Conservation (phyloP, 345 rosid genomes). For the Sapria himalayana region DNA sequence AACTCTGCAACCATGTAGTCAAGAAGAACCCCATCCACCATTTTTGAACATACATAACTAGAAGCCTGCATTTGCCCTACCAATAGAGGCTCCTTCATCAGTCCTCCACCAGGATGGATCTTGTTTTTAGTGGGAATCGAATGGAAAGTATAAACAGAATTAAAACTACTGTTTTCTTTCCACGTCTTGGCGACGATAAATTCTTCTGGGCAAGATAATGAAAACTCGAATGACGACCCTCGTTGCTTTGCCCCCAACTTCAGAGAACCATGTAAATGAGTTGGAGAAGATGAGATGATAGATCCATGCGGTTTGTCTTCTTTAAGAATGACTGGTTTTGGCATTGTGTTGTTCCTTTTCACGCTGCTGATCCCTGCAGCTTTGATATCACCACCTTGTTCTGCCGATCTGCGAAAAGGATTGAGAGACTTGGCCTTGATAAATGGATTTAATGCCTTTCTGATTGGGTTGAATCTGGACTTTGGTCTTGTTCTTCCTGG, state of each 20-base stretch:
- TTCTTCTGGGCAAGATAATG: conserved; percentile 37
- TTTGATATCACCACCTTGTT: conserved; percentile 17
- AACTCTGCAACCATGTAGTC: conserved; percentile 55
- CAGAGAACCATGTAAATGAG: conserved; percentile 61
- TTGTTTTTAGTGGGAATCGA: conserved; percentile 32
- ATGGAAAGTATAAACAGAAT: conserved; percentile 57
- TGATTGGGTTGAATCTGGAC: conserved; percentile 37
- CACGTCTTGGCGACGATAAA: conserved; percentile 51
- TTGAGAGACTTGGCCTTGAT: conserved; percentile 54
- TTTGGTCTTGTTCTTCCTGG: conserved; percentile 33
- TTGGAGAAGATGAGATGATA: conserved; percentile 31
- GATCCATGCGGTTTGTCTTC: conserved; percentile 15
- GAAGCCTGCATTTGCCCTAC: conserved; percentile 90
- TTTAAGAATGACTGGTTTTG: conserved; percentile 18
- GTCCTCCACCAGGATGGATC: conserved; percentile 17
- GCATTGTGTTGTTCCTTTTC: conserved; percentile 15
- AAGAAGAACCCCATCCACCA: conserved; percentile 20
- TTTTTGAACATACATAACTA: conserved; percentile 33
- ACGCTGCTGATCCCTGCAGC: conserved; percentile 10
- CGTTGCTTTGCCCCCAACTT: conserved; percentile 40
- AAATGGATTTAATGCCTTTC: conserved; percentile 70
- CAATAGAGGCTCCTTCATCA: conserved; percentile 27
- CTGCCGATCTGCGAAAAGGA: conserved; percentile 28
- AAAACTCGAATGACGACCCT: conserved; percentile 46
- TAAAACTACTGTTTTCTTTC: conserved; percentile 36